A percentile compares a stretch with the other conserved stretches of the same genome.
phyloP scores from a whole-genome alignment of 495 filamentous ascomycete species.

The Neurospora terricola region DNA sequence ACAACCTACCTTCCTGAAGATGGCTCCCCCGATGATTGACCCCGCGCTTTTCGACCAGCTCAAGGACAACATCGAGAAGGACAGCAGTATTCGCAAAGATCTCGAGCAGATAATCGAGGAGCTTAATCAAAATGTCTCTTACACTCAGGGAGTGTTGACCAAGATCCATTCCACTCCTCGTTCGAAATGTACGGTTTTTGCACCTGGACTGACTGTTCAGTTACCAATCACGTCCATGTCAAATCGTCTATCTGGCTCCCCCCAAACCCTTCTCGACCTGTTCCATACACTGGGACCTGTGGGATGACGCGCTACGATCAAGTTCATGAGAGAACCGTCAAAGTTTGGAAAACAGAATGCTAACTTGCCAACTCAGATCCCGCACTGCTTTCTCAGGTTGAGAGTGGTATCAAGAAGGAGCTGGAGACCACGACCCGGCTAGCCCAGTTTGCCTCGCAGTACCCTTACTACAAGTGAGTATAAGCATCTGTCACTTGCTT shows the following conservation, averaged over 20 bases:
- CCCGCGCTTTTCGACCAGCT: conserved; percentile 78
- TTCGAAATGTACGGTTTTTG: conserved; percentile 52
- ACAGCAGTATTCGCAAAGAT: conserved; percentile 69
- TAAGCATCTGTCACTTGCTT: not conserved
- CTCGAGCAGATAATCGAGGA: conserved; percentile 70
- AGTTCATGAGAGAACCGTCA: not conserved
- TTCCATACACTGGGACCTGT: not conserved
- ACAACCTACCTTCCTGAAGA: conserved; percentile 5
- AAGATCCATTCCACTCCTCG: conserved; percentile 78
- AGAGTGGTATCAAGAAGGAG: conserved; percentile 47
- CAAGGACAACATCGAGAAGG: conserved; percentile 83
- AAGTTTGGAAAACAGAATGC: not conserved
- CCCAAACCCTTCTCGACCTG: not conserved
- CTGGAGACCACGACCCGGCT: conserved; percentile 49
- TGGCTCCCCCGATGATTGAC: conserved; percentile 50
- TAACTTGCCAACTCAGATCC: conserved; percentile 5
- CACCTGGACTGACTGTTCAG: not conserved
- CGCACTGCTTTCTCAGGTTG: conserved; percentile 41
- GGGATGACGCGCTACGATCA: not conserved
- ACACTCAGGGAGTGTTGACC: conserved; percentile 72
- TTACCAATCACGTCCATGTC: not conserved
- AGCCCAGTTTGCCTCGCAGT: conserved; percentile 58
- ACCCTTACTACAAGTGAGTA: conserved; percentile 82
- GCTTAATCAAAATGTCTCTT: conserved; percentile 55
- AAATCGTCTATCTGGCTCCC: not conserved